Conservation (phyloP, 805 yeast genomes). For the Saturnispora quitensis region DNA sequence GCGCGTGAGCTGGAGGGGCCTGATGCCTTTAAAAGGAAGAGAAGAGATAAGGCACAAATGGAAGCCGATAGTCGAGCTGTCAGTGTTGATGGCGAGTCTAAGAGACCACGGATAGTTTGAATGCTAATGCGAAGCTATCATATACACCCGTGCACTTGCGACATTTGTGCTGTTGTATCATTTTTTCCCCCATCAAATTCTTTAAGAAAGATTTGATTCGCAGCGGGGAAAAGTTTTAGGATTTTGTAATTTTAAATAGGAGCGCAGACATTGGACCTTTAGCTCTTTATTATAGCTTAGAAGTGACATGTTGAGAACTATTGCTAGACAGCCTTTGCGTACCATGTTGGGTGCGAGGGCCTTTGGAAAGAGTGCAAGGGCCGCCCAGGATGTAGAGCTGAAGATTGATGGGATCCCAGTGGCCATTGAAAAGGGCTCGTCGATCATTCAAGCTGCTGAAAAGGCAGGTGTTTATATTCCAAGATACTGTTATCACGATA, state of each 20-base stretch:
- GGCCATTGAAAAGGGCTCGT: slow-evolving; percentile 74
- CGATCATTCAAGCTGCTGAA: slow-evolving; percentile 86
- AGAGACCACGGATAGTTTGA: not conserved
- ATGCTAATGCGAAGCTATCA: not conserved
- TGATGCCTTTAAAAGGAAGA: slow-evolving; percentile 41
- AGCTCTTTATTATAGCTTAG: not conserved
- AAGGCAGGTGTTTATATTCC: slow-evolving; percentile 85
- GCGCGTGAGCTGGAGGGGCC: slow-evolving; percentile 64
- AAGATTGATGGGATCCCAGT: slow-evolving; percentile 67
- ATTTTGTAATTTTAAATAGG: slow-evolving; percentile 1
- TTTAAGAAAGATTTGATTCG: not conserved
- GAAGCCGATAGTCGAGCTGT: slow-evolving; percentile 11
- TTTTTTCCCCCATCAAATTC: not conserved
- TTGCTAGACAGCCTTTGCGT: slow-evolving; percentile 7
- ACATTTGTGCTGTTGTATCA: not conserved
- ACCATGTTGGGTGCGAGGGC: slow-evolving; percentile 5
- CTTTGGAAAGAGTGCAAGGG: slow-evolving; percentile 6
- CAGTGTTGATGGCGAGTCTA: slow-evolving; percentile 5
- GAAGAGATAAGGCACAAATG: slow-evolving; percentile 10
- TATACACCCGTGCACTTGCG: not conserved
- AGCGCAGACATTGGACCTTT: slow-evolving; percentile 3
- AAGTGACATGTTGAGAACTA: slow-evolving; percentile 13
- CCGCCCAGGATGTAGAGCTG: slow-evolving; percentile 25
- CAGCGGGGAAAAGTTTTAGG: not conserved
- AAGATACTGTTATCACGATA: slow-evolving; percentile 86